Base-by-base conservation (phyloP, 1,284 basidiomycete species). In the Cerrena zonata region DNA sequence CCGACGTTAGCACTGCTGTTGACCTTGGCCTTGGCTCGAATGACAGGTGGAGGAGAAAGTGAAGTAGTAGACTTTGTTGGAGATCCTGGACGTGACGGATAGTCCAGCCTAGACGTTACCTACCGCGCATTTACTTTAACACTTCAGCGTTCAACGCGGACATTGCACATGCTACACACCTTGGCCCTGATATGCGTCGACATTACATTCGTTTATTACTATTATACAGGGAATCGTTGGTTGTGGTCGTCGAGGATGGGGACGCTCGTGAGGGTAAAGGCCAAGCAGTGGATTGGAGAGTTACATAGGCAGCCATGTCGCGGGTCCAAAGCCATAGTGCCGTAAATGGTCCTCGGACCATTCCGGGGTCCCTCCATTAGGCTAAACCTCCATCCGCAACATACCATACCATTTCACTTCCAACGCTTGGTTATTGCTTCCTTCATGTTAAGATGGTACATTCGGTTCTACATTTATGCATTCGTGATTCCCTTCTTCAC, bases 1-100 rank as follows among this genome's bases (percentile, higher is more conserved):
- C 67, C 60, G 4, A 71, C 61, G 27, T 71, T 74, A 43, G 79
- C 80, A 57, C 71, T 77, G 53, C 68, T 74, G 58, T 79, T 84
- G 26, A 86, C 72, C 63, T 81, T 86, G 46, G 80, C 81, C 60
- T 73, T 82, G 5, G 79, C 79, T 51, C 77, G 69, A 36, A 75
- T 67, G 24, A 56, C 40, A 4, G 64, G 56, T 22, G 65, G 61
- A 11, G 68, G 63, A 3, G 73, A 67, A 27, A 68, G 59, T 18
- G 70, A 67, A 19, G 68, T 58, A 2, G 68, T 58, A 2, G 68
- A 65, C 58, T 82, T 84, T 51, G 69, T 63, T 23, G 84, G 84
- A 3, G 80, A 82, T 15, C 65, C 60, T 3, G 79, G 76, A 38
- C 79, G 69, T 42, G 62, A 48, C 55, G 30, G 15, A 34, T 63